Evolutionary conservation across 108 stramenopile genomes (phyloP).

Genomic region (Pseudonitzschia pungens): DNA sequence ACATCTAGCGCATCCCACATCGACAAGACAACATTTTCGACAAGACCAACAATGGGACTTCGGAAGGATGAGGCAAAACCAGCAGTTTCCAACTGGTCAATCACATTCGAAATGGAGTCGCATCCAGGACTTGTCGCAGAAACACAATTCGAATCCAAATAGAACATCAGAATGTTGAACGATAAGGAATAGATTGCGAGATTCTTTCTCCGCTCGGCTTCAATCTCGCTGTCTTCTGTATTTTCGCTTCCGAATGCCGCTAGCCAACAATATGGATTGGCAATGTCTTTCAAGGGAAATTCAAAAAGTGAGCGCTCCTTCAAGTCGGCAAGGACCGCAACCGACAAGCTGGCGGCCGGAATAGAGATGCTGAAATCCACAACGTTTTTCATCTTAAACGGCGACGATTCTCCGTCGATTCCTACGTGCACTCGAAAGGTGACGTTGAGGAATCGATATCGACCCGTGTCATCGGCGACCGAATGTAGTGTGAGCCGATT

Average conservation of each 20-base stretch:
- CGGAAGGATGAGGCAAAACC: conserved; percentile 25
- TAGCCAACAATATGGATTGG: conserved; percentile 70
- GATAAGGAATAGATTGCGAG: neutral
- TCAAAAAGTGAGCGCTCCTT: conserved; percentile 45
- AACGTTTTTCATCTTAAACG: conserved; percentile 48
- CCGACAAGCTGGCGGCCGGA: conserved; percentile 19
- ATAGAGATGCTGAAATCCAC: conserved; percentile 35
- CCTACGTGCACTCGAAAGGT: conserved; percentile 29
- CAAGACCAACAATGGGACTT: conserved; percentile 6
- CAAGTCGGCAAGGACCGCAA: conserved; percentile 40
- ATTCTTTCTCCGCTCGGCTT: neutral
- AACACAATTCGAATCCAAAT: conserved; percentile 22
- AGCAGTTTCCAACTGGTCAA: conserved; percentile 17
- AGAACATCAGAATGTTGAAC: conserved; percentile 15
- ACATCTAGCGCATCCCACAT: conserved; percentile 11
- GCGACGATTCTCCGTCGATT: conserved; percentile 42
- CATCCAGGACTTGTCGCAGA: conserved; percentile 28
- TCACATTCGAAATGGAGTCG: conserved; percentile 13
- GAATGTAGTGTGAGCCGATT: conserved; percentile 12
- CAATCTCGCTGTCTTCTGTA: neutral
- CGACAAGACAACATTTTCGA: conserved; percentile 6
- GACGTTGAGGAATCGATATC: neutral
- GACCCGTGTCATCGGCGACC: neutral
- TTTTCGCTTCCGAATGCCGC: conserved; percentile 21
- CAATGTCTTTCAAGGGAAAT: conserved; percentile 61